phyloP scores from a whole-genome alignment of 2,329 filamentous ascomycete genomes.

The Pseudophaeomoniella oleicola region DNA sequence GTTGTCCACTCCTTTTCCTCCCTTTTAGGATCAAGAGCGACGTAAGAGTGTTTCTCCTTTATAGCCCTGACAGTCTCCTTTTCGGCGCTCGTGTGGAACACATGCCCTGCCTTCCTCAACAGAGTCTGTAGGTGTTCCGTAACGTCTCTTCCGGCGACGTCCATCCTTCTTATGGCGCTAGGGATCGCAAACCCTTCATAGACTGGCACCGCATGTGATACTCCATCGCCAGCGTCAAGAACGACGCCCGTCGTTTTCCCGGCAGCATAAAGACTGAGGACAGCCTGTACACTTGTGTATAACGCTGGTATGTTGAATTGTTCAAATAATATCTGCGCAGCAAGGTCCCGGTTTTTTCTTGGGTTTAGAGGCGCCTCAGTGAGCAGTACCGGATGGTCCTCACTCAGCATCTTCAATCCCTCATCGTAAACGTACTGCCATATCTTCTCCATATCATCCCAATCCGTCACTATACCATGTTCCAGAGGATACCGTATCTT shows the following conservation, averaged over 20 bases:
- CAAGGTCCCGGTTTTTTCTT: slow-evolving; percentile 85
- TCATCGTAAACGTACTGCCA: slow-evolving; percentile 97
- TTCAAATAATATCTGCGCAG: slow-evolving; percentile 95
- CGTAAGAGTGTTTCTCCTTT: slow-evolving; percentile 88
- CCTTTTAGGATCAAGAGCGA: slow-evolving; percentile 76
- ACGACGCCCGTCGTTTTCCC: slow-evolving; percentile 94
- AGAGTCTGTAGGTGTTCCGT: slow-evolving; percentile 89
- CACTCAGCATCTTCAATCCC: slow-evolving; percentile 88
- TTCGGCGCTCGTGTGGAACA: slow-evolving; percentile 95
- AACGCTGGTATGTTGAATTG: slow-evolving; percentile 96
- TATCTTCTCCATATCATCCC: slow-evolving; percentile 99
- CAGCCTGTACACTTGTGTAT: slow-evolving; percentile 93
- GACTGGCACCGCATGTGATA: slow-evolving; percentile 92
- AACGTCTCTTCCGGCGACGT: slow-evolving; percentile 89
- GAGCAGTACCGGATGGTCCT: slow-evolving; percentile 94
- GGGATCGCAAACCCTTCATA: slow-evolving; percentile 97
- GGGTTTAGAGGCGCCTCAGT: slow-evolving; percentile 95
- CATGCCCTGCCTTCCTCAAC: slow-evolving; percentile 78
- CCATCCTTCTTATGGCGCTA: slow-evolving; percentile 86
- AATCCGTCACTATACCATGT: slow-evolving; percentile 96
- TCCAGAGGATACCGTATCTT: slow-evolving; percentile 95
- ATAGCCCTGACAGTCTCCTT: slow-evolving; percentile 97
- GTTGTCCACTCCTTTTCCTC: slow-evolving; percentile 93
- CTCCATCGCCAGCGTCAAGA: slow-evolving; percentile 85
- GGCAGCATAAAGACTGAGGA: slow-evolving; percentile 88